Percentiles rank a stretch among this genome's conserved stretches.
Evolutionary conservation across 768 basidiomycete species (phyloP).

Genomic region (Arthromyces matolae): DNA sequence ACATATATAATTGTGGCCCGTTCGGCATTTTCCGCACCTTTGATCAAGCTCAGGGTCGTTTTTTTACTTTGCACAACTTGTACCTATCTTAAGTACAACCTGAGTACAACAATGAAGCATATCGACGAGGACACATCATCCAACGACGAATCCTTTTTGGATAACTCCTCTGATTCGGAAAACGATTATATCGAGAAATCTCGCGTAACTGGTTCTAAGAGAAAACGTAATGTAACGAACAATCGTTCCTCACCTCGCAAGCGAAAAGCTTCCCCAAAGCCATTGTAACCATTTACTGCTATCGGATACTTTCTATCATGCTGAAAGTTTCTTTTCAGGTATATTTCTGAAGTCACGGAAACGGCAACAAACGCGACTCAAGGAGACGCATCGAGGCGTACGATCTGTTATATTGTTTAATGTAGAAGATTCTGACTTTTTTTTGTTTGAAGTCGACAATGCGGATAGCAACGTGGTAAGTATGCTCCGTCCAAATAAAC

Average conservation of each 20-base stretch:
- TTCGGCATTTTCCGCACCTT: too few species aligned
- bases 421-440: not conserved
- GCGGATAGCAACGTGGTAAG: constrained; percentile 6
- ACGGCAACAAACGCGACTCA: not conserved
- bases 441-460: not conserved
- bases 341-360: not conserved
- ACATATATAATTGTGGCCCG: too few species aligned
- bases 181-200: not conserved
- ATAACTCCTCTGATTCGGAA: not conserved
- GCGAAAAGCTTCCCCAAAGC: constrained; percentile 4
- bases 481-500: too few species aligned
- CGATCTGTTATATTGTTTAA: not conserved
- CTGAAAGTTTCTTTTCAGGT: not conserved
- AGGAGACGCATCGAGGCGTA: not conserved
- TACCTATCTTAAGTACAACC: too few species aligned
- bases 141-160: not conserved
- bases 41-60: too few species aligned
- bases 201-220: not conserved
- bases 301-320: not conserved
- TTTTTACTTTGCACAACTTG: too few species aligned
- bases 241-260: not conserved
- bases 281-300: not conserved
- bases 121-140: not conserved
- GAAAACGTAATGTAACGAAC: not conserved
- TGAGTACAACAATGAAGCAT: too few species aligned